A percentile compares a stretch with the other conserved stretches of the same genome.
phyloP scores from a whole-genome alignment of 495 filamentous ascomycete genomes.

The Arthonia radiata region DNA sequence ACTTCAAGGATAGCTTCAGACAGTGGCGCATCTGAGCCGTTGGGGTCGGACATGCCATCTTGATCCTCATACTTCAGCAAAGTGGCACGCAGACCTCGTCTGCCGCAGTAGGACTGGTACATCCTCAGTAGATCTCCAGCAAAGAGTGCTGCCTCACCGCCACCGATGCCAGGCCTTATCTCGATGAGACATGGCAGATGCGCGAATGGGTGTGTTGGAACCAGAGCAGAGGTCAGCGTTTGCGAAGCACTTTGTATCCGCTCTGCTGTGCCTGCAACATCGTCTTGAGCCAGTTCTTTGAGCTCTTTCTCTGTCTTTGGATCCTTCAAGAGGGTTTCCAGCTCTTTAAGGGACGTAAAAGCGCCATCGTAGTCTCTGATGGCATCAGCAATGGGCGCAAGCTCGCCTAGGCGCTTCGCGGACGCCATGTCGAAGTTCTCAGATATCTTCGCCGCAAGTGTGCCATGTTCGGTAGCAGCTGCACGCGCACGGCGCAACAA shows the following conservation, averaged over 20 bases:
- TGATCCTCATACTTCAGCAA: slow-evolving; percentile 29
- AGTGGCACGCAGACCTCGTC: slow-evolving; percentile 30
- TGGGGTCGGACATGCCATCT: slow-evolving; percentile 15
- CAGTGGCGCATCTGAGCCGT: slow-evolving; percentile 31
- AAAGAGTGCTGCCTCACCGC: slow-evolving; percentile 74
- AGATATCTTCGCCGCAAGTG: slow-evolving; percentile 27
- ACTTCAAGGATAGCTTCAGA: slow-evolving; percentile 75
- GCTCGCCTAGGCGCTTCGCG: slow-evolving; percentile 56
- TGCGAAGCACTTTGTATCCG: slow-evolving; percentile 31
- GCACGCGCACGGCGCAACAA: slow-evolving; percentile 39
- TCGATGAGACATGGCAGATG: slow-evolving; percentile 76
- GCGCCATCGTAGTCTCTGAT: slow-evolving; percentile 31
- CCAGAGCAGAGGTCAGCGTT: slow-evolving; percentile 45
- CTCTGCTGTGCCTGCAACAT: slow-evolving; percentile 38
- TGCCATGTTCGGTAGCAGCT: slow-evolving; percentile 40
- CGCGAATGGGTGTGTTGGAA: slow-evolving; percentile 83
- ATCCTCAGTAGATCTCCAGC: slow-evolving; percentile 68
- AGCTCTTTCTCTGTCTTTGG: slow-evolving; percentile 36
- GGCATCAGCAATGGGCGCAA: slow-evolving; percentile 38
- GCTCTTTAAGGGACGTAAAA: slow-evolving; percentile 27
- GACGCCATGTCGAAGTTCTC: slow-evolving; percentile 42
- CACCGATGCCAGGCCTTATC: slow-evolving; percentile 81
- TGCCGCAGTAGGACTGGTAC: slow-evolving; percentile 59
- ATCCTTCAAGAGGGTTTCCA: slow-evolving; percentile 32
- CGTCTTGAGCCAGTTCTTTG: slow-evolving; percentile 46